Conservation (phyloP, 169 alveolate genomes). For the Miamiensis avidus region DNA sequence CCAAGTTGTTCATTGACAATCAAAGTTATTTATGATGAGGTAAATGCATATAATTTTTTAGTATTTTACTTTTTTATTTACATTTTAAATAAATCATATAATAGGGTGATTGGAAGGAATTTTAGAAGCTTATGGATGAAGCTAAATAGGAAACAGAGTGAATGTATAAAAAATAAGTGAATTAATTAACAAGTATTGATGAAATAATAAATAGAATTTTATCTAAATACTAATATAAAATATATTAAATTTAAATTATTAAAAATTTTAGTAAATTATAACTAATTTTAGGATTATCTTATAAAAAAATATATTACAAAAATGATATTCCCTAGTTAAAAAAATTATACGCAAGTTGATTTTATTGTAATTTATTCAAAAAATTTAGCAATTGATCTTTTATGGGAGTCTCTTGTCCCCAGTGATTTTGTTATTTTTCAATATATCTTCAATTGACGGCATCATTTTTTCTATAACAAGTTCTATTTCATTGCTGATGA, state of each 20-base stretch:
- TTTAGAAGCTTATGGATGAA: background rate
- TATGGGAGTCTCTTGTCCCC: constrained; percentile 47
- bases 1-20: constrained; percentile 86
- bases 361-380: too few species aligned
- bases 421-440: constrained; percentile 37
- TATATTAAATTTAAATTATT: too few species aligned
- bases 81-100: too few species aligned
- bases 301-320: too few species aligned
- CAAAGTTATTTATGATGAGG: constrained; percentile 75
- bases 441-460: constrained; percentile 24
- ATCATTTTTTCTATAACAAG: constrained; percentile 50
- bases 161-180: too few species aligned
- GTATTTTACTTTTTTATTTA: background rate
- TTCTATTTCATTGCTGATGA: constrained; percentile 57
- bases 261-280: too few species aligned
- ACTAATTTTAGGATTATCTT: too few species aligned
- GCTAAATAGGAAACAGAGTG: background rate
- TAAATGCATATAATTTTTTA: background rate
- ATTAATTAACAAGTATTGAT: too few species aligned
- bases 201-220: too few species aligned
- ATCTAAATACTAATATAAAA: too few species aligned
- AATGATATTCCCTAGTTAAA: too few species aligned
- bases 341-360: too few species aligned
- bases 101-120: background rate
- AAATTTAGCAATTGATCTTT: background rate